phyloP scores from a whole-genome alignment of 495 filamentous ascomycete species.

The Oidiodendron maius region DNA sequence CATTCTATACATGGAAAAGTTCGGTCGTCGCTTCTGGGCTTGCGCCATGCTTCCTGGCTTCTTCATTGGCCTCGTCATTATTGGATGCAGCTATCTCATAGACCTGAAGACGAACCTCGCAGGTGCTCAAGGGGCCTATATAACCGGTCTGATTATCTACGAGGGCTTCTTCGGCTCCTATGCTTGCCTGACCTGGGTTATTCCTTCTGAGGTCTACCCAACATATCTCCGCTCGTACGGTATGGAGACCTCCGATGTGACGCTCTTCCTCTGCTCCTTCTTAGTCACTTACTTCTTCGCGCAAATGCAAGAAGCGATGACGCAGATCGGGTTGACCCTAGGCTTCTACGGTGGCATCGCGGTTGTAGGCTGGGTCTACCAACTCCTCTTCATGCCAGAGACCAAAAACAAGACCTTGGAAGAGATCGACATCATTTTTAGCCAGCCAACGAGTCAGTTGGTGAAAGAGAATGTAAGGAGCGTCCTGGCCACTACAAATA shows the following conservation, averaged over 20 bases:
- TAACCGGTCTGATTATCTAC: slow-evolving; percentile 53
- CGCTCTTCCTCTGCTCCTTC: slow-evolving; percentile 53
- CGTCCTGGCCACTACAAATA: slow-evolving; percentile 11
- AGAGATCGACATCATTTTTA: slow-evolving; percentile 55
- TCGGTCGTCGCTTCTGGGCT: slow-evolving; percentile 57
- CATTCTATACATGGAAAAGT: slow-evolving; percentile 54
- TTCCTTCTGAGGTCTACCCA: slow-evolving; percentile 54
- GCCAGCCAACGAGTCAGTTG: slow-evolving; percentile 47
- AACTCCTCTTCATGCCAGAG: slow-evolving; percentile 58
- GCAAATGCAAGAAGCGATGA: slow-evolving; percentile 51
- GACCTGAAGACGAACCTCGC: slow-evolving; percentile 27
- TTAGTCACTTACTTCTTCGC: slow-evolving; percentile 61
- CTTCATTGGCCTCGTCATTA: slow-evolving; percentile 51
- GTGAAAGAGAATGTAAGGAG: slow-evolving; percentile 42
- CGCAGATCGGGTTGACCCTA: slow-evolving; percentile 47
- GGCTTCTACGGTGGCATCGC: slow-evolving; percentile 60
- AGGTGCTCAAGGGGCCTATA: slow-evolving; percentile 43
- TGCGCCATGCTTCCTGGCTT: slow-evolving; percentile 55
- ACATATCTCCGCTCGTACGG: slow-evolving; percentile 56
- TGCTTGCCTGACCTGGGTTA: slow-evolving; percentile 57
- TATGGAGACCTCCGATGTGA: slow-evolving; percentile 51
- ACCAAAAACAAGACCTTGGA: slow-evolving; percentile 59
- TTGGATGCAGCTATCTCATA: slow-evolving; percentile 48
- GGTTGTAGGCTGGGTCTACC: slow-evolving; percentile 50
- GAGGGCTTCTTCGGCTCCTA: slow-evolving; percentile 60